Evolutionary conservation across 768 basidiomycete genomes (phyloP), one percentile per base, ranked within the genome.

Genomic region (Tricholoma sp.): DNA sequence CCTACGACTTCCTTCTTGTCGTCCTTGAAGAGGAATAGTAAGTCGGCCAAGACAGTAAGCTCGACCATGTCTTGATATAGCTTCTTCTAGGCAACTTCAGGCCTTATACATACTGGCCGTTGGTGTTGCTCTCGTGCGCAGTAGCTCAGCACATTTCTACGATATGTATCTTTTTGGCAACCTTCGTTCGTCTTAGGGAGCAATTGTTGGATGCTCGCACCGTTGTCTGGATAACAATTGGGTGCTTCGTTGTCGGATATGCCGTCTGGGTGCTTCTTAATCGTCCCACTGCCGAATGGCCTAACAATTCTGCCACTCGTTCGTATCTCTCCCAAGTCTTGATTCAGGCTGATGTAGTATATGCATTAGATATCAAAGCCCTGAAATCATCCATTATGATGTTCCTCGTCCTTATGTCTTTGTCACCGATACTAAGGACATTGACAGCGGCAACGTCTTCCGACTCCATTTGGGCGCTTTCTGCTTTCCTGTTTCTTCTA

Each of bases 381-480:
- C 67, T 88, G 59, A 93, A 91, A 67, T 91, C 91, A 3, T 88
- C 89, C 6, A 78, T 98, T 45, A 78, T 98, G 57, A 89, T 95
- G 62, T 91, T 96, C 66, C 80, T 97, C 21, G 83, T 91, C 6
- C 80, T 99, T 58, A 85, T 97, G 76, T 87, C 94, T 14, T 78
- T 98, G 55, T 88, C 94, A 3, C 97, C 97, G 12, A 89, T 98
- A 9, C 76, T 98, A 56, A 83, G 88, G 66, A 98, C 96, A 5
- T 74, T 99, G 66, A 96, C 94, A 27, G 89, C 91, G 37, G 92
- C 95, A 22, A 98, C 95, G 4, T 97, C 96, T 37, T 91, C 91
- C 11, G 97, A 99, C 70, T 94, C 94, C 27, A 95, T 98, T 61
- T 98, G 94, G 94, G 94, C 96, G 5, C 73, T 98, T 52, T 84